Conservation (phyloP, 2,329 filamentous ascomycete species). For the Colletotrichum aenigma region DNA sequence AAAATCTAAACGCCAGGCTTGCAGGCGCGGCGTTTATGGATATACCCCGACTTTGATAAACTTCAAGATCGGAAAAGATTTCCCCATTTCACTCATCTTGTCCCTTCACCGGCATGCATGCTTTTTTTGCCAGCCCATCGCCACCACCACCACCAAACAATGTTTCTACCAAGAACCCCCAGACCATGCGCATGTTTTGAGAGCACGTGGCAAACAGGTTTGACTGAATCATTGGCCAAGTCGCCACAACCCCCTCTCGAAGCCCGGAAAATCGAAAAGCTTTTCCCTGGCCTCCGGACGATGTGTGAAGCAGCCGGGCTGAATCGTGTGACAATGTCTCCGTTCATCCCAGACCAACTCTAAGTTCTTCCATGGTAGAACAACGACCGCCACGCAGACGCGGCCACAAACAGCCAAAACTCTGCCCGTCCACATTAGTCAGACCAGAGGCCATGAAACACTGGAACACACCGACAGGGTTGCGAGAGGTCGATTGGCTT, state of each 20-base stretch:
- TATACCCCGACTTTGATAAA: neutral
- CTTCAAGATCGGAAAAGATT: neutral
- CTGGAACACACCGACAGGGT: neutral
- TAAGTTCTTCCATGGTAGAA: neutral
- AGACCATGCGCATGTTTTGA: neutral
- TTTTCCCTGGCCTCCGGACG: neutral
- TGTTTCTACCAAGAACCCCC: neutral
- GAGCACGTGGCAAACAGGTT: neutral
- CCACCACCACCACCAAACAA: neutral
- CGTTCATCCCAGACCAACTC: slow-evolving; percentile 4
- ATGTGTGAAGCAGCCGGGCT: neutral
- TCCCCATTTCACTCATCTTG: neutral
- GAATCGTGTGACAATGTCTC: neutral
- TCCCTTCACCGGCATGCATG: neutral
- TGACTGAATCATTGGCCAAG: neutral
- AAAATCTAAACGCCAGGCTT: neutral
- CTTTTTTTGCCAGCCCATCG: neutral
- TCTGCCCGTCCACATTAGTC: neutral
- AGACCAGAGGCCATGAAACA: neutral
- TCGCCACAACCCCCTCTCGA: neutral
- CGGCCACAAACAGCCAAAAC: neutral
- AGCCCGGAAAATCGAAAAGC: neutral
- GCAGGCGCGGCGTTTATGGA: neutral
- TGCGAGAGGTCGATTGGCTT: neutral
- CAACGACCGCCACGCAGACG: neutral